A percentile compares a stretch with the other conserved stretches of the same genome.
Evolutionary conservation across 345 rosid genomes (phyloP).

Genomic region (Hibiscus syriacus): DNA sequence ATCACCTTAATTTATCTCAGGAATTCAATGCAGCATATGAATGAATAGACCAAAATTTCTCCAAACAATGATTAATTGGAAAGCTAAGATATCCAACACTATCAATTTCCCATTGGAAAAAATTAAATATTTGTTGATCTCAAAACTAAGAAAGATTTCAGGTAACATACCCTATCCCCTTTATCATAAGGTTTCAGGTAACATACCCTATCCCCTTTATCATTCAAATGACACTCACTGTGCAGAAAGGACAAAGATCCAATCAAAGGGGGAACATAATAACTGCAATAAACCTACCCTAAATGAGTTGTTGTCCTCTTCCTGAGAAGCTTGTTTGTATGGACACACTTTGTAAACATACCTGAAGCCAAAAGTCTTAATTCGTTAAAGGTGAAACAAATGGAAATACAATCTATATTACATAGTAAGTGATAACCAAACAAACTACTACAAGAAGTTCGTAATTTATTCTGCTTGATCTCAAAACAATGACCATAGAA

Average conservation of each 20-base stretch:
- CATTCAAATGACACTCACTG: background rate
- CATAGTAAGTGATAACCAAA: background rate
- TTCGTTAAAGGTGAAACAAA: constrained; percentile 7
- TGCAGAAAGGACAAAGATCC: background rate
- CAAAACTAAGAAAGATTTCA: background rate
- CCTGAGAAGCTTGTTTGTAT: constrained; percentile 78
- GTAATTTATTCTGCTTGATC: constrained; percentile 81
- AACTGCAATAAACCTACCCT: constrained; percentile 48
- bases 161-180: background rate
- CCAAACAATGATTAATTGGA: too few relatives aligned
- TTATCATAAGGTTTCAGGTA: too few relatives aligned
- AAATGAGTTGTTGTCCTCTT: constrained; percentile 60
- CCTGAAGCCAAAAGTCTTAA: constrained; percentile 36
- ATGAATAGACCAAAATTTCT: too few relatives aligned
- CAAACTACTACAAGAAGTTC: background rate
- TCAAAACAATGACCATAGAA: constrained; percentile 77
- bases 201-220: background rate
- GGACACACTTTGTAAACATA: constrained; percentile 89
- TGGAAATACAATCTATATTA: background rate
- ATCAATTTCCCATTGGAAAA: background rate
- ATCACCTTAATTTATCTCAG: background rate
- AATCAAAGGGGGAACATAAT: background rate
- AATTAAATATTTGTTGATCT: background rate
- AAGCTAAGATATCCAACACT: background rate
- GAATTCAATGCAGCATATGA: background rate